Conservation (phyloP, 202 grass and related monocot genomes). For the Digitaria exilis region DNA sequence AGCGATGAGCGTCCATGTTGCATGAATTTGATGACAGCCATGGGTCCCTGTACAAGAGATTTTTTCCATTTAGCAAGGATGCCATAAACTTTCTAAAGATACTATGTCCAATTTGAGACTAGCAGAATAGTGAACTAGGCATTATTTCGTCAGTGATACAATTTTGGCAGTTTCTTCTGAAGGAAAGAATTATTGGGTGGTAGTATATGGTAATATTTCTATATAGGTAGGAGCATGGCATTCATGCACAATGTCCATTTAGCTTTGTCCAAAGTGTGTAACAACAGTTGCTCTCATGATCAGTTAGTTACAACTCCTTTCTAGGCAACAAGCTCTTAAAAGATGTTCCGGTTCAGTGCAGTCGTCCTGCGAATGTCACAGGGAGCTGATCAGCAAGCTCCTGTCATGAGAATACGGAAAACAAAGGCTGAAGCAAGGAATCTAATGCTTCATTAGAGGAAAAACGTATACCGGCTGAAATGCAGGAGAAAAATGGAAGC, state of each 20-base stretch:
- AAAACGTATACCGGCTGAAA: background rate
- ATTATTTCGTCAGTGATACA: background rate
- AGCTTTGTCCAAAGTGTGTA: conserved; percentile 51
- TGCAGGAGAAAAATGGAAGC: background rate
- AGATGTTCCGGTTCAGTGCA: conserved; percentile 46
- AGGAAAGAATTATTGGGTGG: background rate
- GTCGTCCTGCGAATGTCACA: conserved; percentile 42
- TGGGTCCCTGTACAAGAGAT: conserved; percentile 65
- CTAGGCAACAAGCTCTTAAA: conserved; percentile 55
- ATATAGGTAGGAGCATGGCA: conserved; percentile 9
- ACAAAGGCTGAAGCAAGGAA: conserved; percentile 38
- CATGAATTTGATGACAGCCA: conserved; percentile 73
- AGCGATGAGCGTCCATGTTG: conserved; percentile 75
- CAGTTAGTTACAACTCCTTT: conserved; percentile 56
- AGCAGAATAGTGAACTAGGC: conserved; percentile 24
- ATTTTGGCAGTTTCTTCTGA: background rate
- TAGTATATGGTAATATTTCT: conserved; percentile 9
- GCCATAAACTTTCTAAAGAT: conserved; percentile 29
- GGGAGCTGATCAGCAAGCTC: conserved; percentile 16
- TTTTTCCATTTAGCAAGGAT: conserved; percentile 25
- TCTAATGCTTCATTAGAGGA: background rate
- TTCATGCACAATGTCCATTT: conserved; percentile 23
- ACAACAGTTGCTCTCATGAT: conserved; percentile 42
- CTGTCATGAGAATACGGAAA: background rate
- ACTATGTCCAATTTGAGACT: background rate